phyloP scores from a whole-genome alignment of 345 rosid species.

The Rhodamnia rubescens region DNA sequence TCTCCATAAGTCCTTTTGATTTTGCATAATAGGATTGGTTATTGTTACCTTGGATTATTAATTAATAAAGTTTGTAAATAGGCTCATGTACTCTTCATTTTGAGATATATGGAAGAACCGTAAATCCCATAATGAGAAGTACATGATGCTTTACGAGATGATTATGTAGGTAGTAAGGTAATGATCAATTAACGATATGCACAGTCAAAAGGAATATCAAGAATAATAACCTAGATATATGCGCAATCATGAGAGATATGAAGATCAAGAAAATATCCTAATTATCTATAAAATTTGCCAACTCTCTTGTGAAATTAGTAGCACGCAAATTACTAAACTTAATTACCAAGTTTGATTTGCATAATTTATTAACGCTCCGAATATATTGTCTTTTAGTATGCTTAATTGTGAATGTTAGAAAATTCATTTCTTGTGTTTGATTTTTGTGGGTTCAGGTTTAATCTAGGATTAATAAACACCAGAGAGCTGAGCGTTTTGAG shows the following conservation, averaged over 20 bases:
- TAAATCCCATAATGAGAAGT: neutral
- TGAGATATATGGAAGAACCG: neutral
- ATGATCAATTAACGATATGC: neutral
- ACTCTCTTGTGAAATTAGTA: neutral
- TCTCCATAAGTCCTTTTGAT: neutral
- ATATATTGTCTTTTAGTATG: neutral
- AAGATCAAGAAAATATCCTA: neutral
- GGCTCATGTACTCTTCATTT: neutral
- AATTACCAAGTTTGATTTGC: fast-evolving
- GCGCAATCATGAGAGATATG: neutral
- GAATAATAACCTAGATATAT: neutral
- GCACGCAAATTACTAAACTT: neutral
- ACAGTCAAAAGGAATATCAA: neutral
- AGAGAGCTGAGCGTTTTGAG: fast-evolving
- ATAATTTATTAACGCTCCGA: neutral
- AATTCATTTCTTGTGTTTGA: neutral
- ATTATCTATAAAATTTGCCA: neutral
- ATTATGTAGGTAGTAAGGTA: neutral
- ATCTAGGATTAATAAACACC: neutral
- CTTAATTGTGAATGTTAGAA: neutral
- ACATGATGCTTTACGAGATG: neutral
- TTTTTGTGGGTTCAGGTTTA: neutral
- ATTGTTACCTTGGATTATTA: neutral
- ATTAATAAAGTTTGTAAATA: neutral
- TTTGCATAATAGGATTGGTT: neutral